phyloP scores from a whole-genome alignment of 148 eudicot species.

The Talinum fruticosum region DNA sequence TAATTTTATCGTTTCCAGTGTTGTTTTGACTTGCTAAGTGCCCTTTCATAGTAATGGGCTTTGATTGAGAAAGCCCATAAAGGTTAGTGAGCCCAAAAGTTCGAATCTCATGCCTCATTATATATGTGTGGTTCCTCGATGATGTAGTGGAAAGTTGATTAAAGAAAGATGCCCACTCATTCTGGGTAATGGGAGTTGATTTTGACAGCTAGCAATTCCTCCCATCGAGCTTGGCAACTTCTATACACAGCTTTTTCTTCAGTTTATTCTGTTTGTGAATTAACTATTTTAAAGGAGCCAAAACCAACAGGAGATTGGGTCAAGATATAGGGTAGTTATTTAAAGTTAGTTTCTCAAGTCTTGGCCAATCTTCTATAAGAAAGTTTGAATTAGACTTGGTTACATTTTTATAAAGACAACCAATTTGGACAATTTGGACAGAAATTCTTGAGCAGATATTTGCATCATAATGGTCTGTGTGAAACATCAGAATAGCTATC shows the following conservation, averaged over 20 bases:
- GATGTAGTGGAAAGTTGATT: not conserved
- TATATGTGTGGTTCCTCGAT: not conserved
- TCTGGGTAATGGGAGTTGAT: not conserved
- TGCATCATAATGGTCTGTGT: not conserved
- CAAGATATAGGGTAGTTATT: not conserved
- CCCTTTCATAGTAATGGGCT: not conserved
- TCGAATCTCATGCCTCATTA: slow-evolving; percentile 6
- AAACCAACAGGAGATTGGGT: not conserved
- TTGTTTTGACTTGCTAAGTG: not conserved
- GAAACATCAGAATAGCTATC: not conserved
- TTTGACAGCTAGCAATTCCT: not conserved
- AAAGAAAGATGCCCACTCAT: slow-evolving; percentile 7
- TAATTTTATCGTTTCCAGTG: not conserved
- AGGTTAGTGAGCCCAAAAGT: not conserved
- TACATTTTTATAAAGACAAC: not conserved
- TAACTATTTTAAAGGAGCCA: not conserved
- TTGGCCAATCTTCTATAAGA: not conserved
- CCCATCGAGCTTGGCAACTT: not conserved
- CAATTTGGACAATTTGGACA: not conserved
- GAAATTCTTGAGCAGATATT: not conserved
- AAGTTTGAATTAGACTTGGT: not conserved
- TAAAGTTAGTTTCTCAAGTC: not conserved
- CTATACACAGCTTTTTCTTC: not conserved
- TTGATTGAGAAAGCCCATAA: not conserved
- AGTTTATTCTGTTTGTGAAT: not conserved